Evolutionary conservation across 2,329 filamentous ascomycete species (phyloP).

Genomic region (Beauveria bassiana): DNA sequence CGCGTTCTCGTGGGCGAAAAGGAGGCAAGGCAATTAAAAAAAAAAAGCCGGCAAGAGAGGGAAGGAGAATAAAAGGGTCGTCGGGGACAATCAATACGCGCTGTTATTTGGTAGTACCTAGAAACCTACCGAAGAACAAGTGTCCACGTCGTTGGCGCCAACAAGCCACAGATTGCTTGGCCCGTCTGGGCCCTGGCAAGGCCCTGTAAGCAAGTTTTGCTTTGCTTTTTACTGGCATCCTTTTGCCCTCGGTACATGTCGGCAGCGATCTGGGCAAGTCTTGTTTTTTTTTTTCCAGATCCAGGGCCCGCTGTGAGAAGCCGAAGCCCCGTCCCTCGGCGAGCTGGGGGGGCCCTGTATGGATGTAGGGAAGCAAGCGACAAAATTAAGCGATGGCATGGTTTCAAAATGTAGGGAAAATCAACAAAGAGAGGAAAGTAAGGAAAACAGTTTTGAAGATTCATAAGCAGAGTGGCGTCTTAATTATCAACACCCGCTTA

Average conservation of each 20-base stretch:
- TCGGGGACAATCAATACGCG: not conserved
- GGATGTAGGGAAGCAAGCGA: too few relatives aligned
- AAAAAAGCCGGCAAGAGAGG: not conserved
- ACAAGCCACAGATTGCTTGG: not conserved
- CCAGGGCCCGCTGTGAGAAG: not conserved
- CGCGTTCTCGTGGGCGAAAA: not conserved
- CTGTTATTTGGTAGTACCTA: not conserved
- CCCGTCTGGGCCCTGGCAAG: not conserved
- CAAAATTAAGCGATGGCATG: too few relatives aligned
- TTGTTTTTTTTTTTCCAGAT: not conserved
- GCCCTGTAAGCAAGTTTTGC: not conserved
- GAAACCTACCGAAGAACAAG: not conserved
- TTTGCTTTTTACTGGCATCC: not conserved
- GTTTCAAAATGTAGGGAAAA: too few relatives aligned
- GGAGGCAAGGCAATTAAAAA: not conserved
- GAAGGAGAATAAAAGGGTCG: not conserved
- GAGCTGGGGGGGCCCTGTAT: too few relatives aligned
- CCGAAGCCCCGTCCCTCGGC: not conserved
- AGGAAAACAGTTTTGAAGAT: too few relatives aligned
- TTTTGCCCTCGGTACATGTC: slow-evolving; percentile 6
- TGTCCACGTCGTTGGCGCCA: too few relatives aligned
- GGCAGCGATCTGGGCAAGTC: slow-evolving; percentile 7
- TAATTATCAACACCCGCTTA: too few relatives aligned
- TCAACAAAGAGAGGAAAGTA: too few relatives aligned
- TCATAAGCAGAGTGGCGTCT: too few relatives aligned